A percentile compares a stretch with the other conserved stretches of the same genome.
Evolutionary conservation across 768 basidiomycete species (phyloP).

Genomic region (Hortiboletus flavorubellus): DNA sequence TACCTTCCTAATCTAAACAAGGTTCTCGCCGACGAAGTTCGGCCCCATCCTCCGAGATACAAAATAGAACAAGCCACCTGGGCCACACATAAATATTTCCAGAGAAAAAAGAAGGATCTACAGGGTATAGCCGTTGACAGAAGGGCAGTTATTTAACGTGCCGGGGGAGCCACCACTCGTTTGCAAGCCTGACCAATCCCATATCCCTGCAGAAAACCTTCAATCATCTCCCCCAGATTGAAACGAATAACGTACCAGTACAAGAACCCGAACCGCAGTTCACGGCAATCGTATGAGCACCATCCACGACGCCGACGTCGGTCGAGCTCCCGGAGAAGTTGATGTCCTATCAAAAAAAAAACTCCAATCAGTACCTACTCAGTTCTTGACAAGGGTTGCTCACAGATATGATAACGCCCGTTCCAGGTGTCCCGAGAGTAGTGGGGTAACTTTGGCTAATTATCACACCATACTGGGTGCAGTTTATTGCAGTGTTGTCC

Average conservation of each 20-base stretch:
- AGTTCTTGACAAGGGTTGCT: constrained; percentile 13
- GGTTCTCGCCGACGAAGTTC: no score
- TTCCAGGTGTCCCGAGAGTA: constrained; percentile 51
- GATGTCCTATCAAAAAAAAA: constrained; percentile 37
- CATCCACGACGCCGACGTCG: constrained; percentile 39
- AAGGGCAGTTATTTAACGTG: constrained; percentile 26
- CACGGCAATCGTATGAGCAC: constrained; percentile 47
- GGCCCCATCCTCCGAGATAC: neutral
- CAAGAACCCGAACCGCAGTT: constrained; percentile 56
- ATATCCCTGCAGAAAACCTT: constrained; percentile 33
- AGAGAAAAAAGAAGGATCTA: constrained; percentile 4
- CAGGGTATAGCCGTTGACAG: constrained; percentile 32
- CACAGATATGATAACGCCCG: constrained; percentile 56
- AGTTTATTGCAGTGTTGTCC: constrained; percentile 52
- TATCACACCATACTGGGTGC: constrained; percentile 50
- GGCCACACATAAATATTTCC: neutral
- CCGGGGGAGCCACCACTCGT: constrained; percentile 45
- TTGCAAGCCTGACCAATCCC: constrained; percentile 49
- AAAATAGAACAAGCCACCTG: neutral
- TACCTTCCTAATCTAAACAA: no score
- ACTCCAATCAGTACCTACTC: neutral
- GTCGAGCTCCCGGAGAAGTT: constrained; percentile 44
- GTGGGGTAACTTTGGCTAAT: constrained; percentile 64
- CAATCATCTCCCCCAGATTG: neutral
- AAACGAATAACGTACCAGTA: constrained; percentile 34